Base-by-base conservation (phyloP, 768 basidiomycete species). In the Termitomyces sp. region DNA sequence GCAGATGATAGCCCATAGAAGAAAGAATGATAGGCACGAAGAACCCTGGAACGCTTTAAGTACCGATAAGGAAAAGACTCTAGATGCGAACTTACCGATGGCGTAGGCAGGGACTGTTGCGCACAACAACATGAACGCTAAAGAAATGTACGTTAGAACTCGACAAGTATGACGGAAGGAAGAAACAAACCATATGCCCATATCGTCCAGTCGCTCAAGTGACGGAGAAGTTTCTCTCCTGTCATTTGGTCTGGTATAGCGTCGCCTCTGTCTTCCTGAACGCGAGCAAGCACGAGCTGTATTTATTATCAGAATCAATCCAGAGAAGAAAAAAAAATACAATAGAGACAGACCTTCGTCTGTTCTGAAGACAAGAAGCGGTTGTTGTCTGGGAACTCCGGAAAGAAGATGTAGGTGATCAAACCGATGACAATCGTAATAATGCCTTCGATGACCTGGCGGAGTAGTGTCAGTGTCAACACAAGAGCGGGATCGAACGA, bases 101-200 rank as follows among this genome's bases (percentile, higher is more conserved):
- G 70, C 72, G 49, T 75, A 75, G 7, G 74, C 72, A 12, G 75
- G 74, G 64, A 73, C 67, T 4, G 73, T 73, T 7, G 71, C 61
- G 42, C 66, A 68, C 68, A 75, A 64, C 56, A 75, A 72, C 75
- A 77, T 75, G 34, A 75, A 56, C 4, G 68, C 74, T 68, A 19
- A 19, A 46, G 6, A 14, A 27, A 48, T 11, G 11, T 14, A 16
- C 19, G 6, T 32, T 32, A 17, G 25, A 27, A 41, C 45, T 17
- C n/a, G 25, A 37, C n/a, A 25, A 27, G 27, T n/a, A 27, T 7
- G 25, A 14, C 14, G 17, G n/a, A 21, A 12, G 21, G 4, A 25
- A 5, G 27, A 67, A 8, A 29, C 54, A 5, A 56, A 72, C 73
- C 73, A 57, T 64, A 73, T 37, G 69, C 70, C 75, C 74, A 76